Evolutionary conservation across 495 filamentous ascomycete genomes (phyloP), one percentile per base, ranked within the genome.

Genomic region (Rostrohypoxylon terebratum): DNA sequence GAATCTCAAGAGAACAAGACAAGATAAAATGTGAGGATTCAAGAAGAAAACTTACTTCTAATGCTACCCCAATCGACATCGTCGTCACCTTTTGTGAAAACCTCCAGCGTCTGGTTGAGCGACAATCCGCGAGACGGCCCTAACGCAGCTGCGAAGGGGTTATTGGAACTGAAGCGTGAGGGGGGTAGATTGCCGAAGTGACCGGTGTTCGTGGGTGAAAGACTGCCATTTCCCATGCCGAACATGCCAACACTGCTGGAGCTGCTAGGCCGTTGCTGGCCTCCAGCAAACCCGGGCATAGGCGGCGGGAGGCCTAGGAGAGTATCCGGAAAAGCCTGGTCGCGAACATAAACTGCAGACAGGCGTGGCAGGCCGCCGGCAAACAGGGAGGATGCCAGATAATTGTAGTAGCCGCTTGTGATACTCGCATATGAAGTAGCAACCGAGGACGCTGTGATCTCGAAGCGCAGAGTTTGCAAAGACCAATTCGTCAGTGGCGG

Each of bases 41-140:
- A n/a, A n/a, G n/a, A n/a, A 14, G 16, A 3, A 13, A 44, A 66
- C 71, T 73, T 16, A 73, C 71, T 81, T 28, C 77, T 77, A 23
- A 82, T 81, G 76, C 94, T 91, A 69, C 92, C 91, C 94, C 94
- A 97, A 71, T 94, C 93, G 20, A 93, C 82, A 73, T 94, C 93
- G 67, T 94, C 90, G 18, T 93, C 85, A 25, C 92, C 91, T 81
- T 97, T 97, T 77, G 88, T 93, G 79, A 94, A 97, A 25, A 97
- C 88, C 73, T 92, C 88, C 28, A 97, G 85, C 6, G 88, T 87
- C 66, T 92, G 89, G 68, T 82, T 76, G 86, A 91, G 70, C 78
- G 68, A 63, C 16, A 74, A 55, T 47, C 45, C 71, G 40, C 54
- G 68, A 31, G 73, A 59, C 77, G 72, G 69, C 76, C 80, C 34